Conservation (phyloP, 352 stramenopile genomes). For the Globisporangium parvum region DNA sequence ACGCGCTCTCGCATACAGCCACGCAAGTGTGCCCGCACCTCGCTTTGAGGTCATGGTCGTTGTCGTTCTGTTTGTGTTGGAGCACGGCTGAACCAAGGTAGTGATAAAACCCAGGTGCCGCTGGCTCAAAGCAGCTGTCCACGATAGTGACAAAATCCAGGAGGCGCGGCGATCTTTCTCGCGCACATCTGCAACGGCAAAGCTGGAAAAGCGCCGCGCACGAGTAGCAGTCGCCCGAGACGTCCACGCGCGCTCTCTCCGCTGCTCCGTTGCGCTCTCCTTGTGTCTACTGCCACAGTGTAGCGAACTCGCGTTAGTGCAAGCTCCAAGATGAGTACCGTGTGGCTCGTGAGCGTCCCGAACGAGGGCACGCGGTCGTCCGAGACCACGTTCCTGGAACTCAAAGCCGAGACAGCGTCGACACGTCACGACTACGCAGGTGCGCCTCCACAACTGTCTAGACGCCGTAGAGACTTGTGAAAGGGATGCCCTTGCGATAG, state of each 20-base stretch:
- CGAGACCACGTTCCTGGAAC: constrained; percentile 80
- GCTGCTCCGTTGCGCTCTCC: no score
- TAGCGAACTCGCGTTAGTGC: no score
- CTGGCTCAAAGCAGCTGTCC: no score
- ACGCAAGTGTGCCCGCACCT: neutral
- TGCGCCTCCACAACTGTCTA: neutral
- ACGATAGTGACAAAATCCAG: neutral
- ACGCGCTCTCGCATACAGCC: neutral
- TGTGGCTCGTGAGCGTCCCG: constrained; percentile 81
- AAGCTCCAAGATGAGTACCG: constrained; percentile 18
- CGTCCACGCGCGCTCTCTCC: neutral
- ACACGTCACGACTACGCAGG: constrained; percentile 71
- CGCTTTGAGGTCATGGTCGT: neutral
- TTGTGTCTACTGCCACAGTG: no score
- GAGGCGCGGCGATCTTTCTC: neutral
- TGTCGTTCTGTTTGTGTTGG: no score
- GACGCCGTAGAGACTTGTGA: neutral
- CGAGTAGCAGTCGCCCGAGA: neutral
- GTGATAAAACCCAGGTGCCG: no score
- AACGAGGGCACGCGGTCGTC: constrained; percentile 78
- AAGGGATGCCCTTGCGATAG: neutral
- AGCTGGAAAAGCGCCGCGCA: neutral
- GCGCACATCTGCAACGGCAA: neutral
- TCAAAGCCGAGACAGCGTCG: constrained; percentile 81
- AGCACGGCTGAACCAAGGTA: no score